Base-by-base conservation (phyloP, 2,329 filamentous ascomycete genomes). In the Beauveria sp. region DNA sequence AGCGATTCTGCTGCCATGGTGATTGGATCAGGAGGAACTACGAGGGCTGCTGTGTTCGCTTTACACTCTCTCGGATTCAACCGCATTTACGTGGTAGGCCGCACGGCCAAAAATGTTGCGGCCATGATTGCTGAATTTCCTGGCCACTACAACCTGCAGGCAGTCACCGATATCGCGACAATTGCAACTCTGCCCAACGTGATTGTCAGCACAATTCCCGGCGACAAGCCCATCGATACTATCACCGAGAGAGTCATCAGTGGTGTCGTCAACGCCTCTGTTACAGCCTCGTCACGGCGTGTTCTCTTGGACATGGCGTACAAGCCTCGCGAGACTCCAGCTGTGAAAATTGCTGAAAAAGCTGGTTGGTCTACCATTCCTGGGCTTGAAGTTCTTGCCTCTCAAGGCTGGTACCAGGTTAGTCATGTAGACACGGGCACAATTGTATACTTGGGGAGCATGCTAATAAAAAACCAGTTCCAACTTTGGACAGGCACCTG, bases 271-370 rank as follows among this genome's bases (percentile, higher is more conserved):
- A 75, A 77, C 62, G 71, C 67, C 64, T 72, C 68, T 63, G 68
- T 59, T 67, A 71, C 69, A 64, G 61, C 61, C 26, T 74, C 75
- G 56, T 74, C 73, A 6, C 75, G 74, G 28, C 82, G 83, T 22
- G 83, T 94, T 14, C 75, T 97, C 63, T 76, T 97, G 3, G 94
- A 99, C 74, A 96, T 99, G 92, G 93, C 94, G 2, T 99, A 99
- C 75, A 96, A 93, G 74, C 94, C 94, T 22, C 79, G 83, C 0
- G 82, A 90, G 57, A 99, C 94, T 5, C 84, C 88, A 8, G 75
- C 96, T 66, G 97, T 97, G 86, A 83, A 89, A 71, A 77, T 97
- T 70, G 93, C 92, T 2, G 81, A 86, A 67, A 83, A 88, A 66
- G 83, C 84, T 14, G 71, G 71, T 12, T 99, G 94, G 94, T 82